Evolutionary conservation across 2,329 filamentous ascomycete species (phyloP).

Genomic region (Ascomycota sp.): DNA sequence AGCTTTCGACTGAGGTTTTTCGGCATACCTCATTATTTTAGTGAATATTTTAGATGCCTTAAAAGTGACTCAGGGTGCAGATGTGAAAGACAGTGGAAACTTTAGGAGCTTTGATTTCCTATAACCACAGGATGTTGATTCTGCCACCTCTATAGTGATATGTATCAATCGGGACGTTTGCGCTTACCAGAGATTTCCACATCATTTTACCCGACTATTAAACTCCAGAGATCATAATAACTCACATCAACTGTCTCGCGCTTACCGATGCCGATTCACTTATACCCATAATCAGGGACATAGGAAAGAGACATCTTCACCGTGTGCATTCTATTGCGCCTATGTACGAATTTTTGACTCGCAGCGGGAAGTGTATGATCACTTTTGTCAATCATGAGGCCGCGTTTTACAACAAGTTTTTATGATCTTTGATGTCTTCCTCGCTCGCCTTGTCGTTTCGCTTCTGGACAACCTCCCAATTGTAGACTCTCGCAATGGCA

Average conservation of each 20-base stretch:
- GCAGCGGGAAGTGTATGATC: too few species aligned
- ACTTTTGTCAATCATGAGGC: background rate
- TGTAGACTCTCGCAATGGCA: constrained; percentile 90
- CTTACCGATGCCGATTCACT: too few species aligned
- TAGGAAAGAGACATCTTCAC: background rate
- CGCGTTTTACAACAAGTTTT: background rate
- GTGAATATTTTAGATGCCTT: too few species aligned
- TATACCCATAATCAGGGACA: background rate
- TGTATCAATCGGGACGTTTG: background rate
- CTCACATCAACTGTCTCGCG: too few species aligned
- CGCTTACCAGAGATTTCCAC: background rate
- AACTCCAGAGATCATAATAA: too few species aligned
- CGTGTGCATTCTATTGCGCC: too few species aligned
- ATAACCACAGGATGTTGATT: too few species aligned
- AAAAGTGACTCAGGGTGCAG: background rate
- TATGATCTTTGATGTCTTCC: constrained; percentile 20
- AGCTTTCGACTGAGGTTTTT: constrained; percentile 13
- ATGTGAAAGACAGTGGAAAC: background rate
- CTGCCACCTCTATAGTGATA: background rate
- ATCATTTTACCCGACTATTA: too few species aligned
- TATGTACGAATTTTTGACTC: too few species aligned
- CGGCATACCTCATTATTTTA: constrained; percentile 17
- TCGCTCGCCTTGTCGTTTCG: constrained; percentile 67
- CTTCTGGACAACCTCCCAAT: constrained; percentile 95
- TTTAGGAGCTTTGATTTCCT: background rate